Evolutionary conservation across 2,329 filamentous ascomycete genomes (phyloP).

Genomic region (Penicillium sp.): DNA sequence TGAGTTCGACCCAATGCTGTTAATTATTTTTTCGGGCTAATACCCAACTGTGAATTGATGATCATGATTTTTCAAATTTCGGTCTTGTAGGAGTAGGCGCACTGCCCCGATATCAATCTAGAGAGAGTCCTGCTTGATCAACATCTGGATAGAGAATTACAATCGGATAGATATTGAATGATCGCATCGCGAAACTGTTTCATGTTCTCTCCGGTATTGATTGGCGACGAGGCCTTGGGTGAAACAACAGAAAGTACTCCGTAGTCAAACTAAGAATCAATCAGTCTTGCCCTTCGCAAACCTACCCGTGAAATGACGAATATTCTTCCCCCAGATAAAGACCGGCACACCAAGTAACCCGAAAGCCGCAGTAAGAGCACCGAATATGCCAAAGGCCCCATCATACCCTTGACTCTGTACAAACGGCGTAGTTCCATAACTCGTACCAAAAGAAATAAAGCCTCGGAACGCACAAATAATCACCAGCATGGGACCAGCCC

Average conservation of each 20-base stretch:
- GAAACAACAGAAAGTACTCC: too few species aligned
- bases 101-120: neutral
- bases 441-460: conserved; percentile 48
- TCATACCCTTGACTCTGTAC: conserved; percentile 32
- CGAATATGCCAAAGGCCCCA: conserved; percentile 35
- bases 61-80: neutral
- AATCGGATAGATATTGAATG: neutral
- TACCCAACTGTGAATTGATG: conserved; percentile 5
- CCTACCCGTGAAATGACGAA: conserved; percentile 27
- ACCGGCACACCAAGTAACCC: conserved; percentile 32
- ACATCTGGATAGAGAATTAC: neutral
- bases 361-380: conserved; percentile 29
- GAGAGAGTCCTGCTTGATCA: too few species aligned
- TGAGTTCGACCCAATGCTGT: conserved; percentile 1
- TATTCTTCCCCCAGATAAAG: conserved; percentile 35
- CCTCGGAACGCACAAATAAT: conserved; percentile 51
- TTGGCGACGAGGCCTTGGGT: too few species aligned
- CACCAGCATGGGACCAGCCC: conserved; percentile 46
- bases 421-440: conserved; percentile 39
- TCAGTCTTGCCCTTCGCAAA: neutral
- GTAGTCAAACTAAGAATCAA: neutral
- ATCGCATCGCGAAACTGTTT: too few species aligned
- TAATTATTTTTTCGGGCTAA: neutral
- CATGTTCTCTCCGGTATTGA: too few species aligned
- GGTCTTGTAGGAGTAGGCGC: neutral